Conservation (phyloP, 2,329 filamentous ascomycete species). For the Stenocarpella maydis region DNA sequence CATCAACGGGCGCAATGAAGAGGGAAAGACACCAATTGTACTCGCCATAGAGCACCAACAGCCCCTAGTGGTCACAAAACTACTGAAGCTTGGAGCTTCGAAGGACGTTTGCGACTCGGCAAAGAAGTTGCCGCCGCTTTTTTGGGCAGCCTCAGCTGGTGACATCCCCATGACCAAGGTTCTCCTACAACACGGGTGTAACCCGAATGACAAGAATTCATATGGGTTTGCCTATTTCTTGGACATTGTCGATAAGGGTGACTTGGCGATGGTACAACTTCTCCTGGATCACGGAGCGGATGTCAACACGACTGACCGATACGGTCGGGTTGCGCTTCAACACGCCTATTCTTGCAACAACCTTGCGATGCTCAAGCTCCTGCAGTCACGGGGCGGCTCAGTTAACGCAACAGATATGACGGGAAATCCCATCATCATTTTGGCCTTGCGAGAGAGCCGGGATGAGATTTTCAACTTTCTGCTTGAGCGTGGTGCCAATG, state of each 20-base stretch:
- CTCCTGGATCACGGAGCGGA: conserved; percentile 4
- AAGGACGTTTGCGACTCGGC: conserved; percentile 36
- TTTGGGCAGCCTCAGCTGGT: conserved; percentile 37
- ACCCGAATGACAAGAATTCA: neutral
- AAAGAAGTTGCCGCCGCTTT: conserved; percentile 39
- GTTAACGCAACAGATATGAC: conserved; percentile 9
- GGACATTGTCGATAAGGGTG: neutral
- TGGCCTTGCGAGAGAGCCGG: conserved; percentile 4
- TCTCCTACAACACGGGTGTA: conserved; percentile 3
- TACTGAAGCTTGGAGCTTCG: conserved; percentile 46
- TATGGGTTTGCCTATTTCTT: neutral
- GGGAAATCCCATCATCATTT: neutral
- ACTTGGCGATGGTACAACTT: neutral
- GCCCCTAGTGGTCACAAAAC: conserved; percentile 35
- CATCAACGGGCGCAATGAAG: conserved; percentile 6
- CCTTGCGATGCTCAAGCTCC: neutral
- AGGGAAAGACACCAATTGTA: conserved; percentile 4
- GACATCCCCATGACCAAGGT: conserved; percentile 28
- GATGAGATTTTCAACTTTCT: conserved; percentile 4
- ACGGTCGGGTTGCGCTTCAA: neutral
- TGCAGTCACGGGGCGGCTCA: neutral
- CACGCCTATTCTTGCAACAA: conserved; percentile 7
- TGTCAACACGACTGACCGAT: neutral
- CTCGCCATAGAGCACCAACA: conserved; percentile 1
- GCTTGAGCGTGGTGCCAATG: conserved; percentile 1